These are phyloP conservation scores for Spizellomyces sp. DNA, from an alignment of 192 early-diverging fungal genomes.

Conservation along the genomic window DNA sequence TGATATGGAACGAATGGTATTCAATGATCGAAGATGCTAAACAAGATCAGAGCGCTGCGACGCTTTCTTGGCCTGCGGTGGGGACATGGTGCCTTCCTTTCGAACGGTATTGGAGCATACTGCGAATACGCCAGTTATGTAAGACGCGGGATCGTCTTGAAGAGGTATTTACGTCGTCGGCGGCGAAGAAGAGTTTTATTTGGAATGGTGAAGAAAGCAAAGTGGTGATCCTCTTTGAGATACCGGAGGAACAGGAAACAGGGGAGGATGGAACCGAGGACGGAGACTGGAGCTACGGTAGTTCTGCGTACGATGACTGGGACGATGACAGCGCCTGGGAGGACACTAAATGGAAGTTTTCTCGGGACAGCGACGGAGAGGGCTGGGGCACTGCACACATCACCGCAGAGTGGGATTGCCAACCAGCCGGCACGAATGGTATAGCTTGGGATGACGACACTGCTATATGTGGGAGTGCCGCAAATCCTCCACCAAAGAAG, in stretches of 20 bases:
- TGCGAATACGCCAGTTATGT: slow-evolving; percentile 41
- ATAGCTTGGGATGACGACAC: too few relatives aligned
- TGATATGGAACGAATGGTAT: slow-evolving; percentile 29
- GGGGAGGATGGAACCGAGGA: background rate
- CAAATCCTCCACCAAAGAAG: too few relatives aligned
- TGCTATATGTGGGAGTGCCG: too few relatives aligned
- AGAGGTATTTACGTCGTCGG: slow-evolving; percentile 3
- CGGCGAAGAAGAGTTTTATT: background rate
- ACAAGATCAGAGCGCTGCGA: background rate
- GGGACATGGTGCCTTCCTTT: background rate
- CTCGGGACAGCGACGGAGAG: too few relatives aligned
- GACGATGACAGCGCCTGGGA: background rate
- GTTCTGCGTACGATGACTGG: background rate
- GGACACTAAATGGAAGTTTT: too few relatives aligned
- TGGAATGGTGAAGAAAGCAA: background rate
- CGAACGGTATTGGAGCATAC: slow-evolving; percentile 19
- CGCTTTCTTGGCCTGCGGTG: background rate
- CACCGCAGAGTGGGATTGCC: too few relatives aligned
- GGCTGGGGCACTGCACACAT: too few relatives aligned
- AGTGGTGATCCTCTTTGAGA: slow-evolving; percentile 7
- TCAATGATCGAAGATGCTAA: slow-evolving; percentile 1
- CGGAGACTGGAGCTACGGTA: background rate
- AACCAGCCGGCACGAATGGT: too few relatives aligned
- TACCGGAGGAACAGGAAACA: background rate
- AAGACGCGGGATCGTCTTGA: slow-evolving; percentile 25